Evolutionary conservation across 306 rosid species (phyloP).

Genomic region (Prunus padus): DNA sequence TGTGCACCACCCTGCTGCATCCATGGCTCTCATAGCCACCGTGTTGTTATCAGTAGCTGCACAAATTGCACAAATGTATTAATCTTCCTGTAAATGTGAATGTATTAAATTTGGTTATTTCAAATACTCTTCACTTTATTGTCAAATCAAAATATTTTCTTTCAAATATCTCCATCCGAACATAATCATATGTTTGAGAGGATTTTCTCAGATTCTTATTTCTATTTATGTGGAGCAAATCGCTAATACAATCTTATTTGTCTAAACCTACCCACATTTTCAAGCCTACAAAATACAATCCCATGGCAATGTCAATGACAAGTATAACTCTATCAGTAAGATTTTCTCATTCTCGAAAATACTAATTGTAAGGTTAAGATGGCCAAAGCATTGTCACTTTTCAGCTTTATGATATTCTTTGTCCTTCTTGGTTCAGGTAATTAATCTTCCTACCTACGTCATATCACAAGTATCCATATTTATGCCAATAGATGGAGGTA

Average conservation of each 20-base stretch:
- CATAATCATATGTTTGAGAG: neutral
- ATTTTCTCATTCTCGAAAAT: neutral
- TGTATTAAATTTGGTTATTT: too few species aligned
- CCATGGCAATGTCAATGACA: neutral
- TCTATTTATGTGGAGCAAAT: neutral
- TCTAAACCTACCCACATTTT: neutral
- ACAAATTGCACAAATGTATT: too few species aligned
- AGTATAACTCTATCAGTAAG: neutral
- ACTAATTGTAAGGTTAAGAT: neutral
- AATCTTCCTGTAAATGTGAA: too few species aligned
- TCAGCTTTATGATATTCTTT: neutral
- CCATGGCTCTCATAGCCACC: too few species aligned
- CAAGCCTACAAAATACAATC: neutral
- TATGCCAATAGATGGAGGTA: too few species aligned
- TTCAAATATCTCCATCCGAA: too few species aligned
- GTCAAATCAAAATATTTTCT: too few species aligned
- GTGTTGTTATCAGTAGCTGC: too few species aligned
- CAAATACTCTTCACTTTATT: too few species aligned
- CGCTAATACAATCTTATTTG: neutral
- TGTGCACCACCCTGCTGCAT: too few species aligned
- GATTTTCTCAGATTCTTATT: neutral
- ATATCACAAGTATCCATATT: too few species aligned
- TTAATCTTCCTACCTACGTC: neutral
- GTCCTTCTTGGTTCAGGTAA: constrained; percentile 1
- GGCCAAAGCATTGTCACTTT: neutral